Evolutionary conservation across 2,329 filamentous ascomycete species (phyloP), one percentile per base, ranked within the genome.

Genomic region (Hymenoscyphus scutula): DNA sequence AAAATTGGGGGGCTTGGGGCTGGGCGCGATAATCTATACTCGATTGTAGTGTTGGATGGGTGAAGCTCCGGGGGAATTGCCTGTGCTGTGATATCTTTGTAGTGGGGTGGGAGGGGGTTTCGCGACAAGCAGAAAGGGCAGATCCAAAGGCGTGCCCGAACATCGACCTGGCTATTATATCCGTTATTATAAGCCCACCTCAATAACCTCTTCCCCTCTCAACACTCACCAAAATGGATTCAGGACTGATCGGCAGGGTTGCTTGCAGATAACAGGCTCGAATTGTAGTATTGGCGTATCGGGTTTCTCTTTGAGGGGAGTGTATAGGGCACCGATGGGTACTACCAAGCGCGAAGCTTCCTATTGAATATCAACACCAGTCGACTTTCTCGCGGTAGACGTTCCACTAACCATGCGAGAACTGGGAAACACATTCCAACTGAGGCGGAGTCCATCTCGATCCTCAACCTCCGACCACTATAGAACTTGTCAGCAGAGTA

Each of bases 341-440:
- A 98, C 95, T 67, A 97, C 93, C 60, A 97, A 87, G 65, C 93
- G 87, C 64, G 92, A 97, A 62, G 93, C 93, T 88, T 97, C 93
- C 91, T 96, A 72, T 68, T 69, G 64, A 27, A 70, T 65, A 70
- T 78, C 34, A 73, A 67, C 54, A 61, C 32, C 1, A 66, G 25
- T 13, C 38, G 32, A 13, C 34, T n/a, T 17, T 61, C 59, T 58
- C 53, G 58, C 37, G 11, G 19, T 5, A 51, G 41, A 48, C n/a
- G n/a, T 53, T 38, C 65, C 62, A 79, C 84, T 71, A 72, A 92
- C 93, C 92, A 99, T 97, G 76, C 95, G 92, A 74, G 94, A 94
- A 81, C 93, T 97, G 57, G 95, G 95, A 74, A 99, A 96, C 65
- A 96, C 96, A 76, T 99, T 99, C 95, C 95, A 99, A 79, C 94